Percentiles rank a stretch among this genome's conserved stretches.
Conservation (phyloP, 1,284 basidiomycete species). For the Apiotrichum akiyoshidainum region DNA sequence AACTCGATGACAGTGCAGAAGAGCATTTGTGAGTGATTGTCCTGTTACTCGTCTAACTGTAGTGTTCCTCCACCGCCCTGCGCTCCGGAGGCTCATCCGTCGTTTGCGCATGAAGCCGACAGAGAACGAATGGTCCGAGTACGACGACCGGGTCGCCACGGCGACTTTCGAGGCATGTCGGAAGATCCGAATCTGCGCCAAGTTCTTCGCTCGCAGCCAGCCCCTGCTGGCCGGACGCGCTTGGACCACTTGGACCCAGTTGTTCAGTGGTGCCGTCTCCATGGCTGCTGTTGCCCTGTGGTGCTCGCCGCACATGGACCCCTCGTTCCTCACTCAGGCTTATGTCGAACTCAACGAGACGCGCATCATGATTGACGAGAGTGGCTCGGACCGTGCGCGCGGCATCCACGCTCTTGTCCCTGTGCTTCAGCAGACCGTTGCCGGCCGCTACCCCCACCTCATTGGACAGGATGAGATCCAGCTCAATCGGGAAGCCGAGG, state of each 20-base stretch:
- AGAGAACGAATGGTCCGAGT: constrained; percentile 22
- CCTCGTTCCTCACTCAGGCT: constrained; percentile 30
- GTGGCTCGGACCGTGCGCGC: constrained; percentile 22
- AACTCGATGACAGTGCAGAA: constrained; percentile 42
- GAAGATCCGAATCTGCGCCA: constrained; percentile 31
- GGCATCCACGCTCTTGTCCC: constrained; percentile 32
- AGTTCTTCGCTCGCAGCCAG: constrained; percentile 36
- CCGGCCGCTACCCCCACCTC: constrained; percentile 37
- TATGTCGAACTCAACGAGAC: constrained; percentile 38
- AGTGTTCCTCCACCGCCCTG: constrained; percentile 43
- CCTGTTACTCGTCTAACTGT: background rate
- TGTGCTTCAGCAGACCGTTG: constrained; percentile 34
- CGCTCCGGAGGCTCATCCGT: constrained; percentile 36
- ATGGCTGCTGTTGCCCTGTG: constrained; percentile 44
- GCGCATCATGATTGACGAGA: constrained; percentile 36
- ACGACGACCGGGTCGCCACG: constrained; percentile 28
- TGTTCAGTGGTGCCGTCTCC: constrained; percentile 42
- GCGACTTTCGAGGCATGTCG: constrained; percentile 37
- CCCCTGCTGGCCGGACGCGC: constrained; percentile 35
- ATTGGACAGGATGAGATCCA: constrained; percentile 21
- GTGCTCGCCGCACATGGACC: constrained; percentile 37
- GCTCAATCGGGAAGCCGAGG: constrained; percentile 32
- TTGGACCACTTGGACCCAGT: constrained; percentile 45
- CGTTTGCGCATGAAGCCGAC: constrained; percentile 25
- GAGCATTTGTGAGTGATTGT: constrained; percentile 29